Conservation (phyloP, 768 basidiomycete genomes). For the Kwoniella dendrophila region DNA sequence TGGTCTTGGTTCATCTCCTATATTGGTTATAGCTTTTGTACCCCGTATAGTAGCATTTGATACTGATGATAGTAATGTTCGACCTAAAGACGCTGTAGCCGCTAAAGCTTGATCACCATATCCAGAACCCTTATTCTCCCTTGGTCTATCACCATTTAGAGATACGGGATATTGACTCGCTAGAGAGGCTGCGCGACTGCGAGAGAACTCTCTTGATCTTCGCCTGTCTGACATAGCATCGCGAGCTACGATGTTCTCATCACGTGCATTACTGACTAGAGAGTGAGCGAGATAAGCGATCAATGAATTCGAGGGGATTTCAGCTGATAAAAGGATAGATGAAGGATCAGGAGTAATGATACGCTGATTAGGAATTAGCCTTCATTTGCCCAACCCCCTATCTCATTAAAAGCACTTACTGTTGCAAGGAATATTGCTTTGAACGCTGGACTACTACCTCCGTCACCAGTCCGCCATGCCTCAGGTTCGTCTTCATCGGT, state of each 20-base stretch:
- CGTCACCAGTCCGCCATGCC: constrained; percentile 41
- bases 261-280: constrained; percentile 43
- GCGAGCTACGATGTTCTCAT: constrained; percentile 37
- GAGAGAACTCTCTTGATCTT: constrained; percentile 20
- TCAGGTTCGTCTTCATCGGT: constrained; percentile 37
- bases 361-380: constrained; percentile 24
- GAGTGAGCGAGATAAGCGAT: constrained; percentile 50
- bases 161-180: constrained; percentile 24
- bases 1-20: constrained; percentile 27
- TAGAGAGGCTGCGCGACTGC: constrained; percentile 37
- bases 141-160: not conserved
- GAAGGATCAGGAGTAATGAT: constrained; percentile 51
- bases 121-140: constrained; percentile 10
- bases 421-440: constrained; percentile 52
- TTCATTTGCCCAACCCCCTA: constrained; percentile 10
- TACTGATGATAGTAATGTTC: constrained; percentile 36
- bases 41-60: constrained; percentile 34
- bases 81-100: constrained; percentile 42
- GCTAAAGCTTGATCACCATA: constrained; percentile 50
- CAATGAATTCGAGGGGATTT: constrained; percentile 39
- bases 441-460: constrained; percentile 48
- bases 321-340: constrained; percentile 36
- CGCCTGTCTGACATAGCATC: constrained; percentile 31
- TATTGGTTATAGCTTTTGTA: constrained; percentile 16
- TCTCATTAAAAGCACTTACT: constrained; percentile 20